These are phyloP conservation scores for Brassica carinata DNA, from an alignment of 345 rosid species.

Conservation along the genomic window DNA sequence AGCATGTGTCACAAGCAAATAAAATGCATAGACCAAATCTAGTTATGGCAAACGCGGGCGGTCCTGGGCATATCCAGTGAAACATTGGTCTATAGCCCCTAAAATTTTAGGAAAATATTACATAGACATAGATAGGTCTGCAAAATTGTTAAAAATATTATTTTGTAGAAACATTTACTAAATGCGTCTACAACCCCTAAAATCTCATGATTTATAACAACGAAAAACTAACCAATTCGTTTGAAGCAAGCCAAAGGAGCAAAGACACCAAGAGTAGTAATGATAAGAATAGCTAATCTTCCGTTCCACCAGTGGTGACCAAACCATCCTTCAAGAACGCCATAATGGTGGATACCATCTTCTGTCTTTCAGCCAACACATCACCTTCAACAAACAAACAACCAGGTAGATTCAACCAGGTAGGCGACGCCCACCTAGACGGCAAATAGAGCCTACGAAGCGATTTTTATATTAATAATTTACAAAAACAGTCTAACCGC, in stretches of 20 bases:
- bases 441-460: background rate
- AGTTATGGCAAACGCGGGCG: background rate
- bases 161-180: background rate
- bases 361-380: conserved; percentile 79
- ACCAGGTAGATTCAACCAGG: background rate
- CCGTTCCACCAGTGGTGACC: conserved; percentile 90
- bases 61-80: background rate
- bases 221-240: conserved; percentile 61
- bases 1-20: background rate
- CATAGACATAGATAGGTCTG: background rate
- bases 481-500: too few species aligned
- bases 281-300: conserved; percentile 61
- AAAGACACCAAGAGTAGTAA: conserved; percentile 70
- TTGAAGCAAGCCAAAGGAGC: conserved; percentile 84
- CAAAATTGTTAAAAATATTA: background rate
- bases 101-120: background rate
- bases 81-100: background rate
- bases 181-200: background rate
- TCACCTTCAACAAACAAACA: conserved; percentile 52
- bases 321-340: conserved; percentile 92
- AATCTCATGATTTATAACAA: background rate
- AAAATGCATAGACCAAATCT: background rate
- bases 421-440: background rate
- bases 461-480: too few species aligned
- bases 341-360: conserved; percentile 72